Conservation (phyloP, 148 eudicot species). For the Rhododendron mucronatum region DNA sequence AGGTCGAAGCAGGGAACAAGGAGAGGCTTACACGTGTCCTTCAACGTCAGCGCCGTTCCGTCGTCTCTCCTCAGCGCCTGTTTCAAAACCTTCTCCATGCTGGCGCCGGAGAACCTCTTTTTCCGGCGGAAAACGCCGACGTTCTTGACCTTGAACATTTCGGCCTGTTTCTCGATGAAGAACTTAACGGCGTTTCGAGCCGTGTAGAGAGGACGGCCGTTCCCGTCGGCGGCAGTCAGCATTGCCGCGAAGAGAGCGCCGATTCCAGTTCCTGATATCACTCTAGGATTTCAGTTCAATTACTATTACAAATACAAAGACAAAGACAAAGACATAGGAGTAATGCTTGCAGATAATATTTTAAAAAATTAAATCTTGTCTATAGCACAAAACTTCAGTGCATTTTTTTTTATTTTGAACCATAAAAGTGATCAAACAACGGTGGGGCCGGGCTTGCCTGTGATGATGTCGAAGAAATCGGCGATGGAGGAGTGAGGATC, state of each 20-base stretch:
- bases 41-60: constrained; percentile 43
- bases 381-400: no score
- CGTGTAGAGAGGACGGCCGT: constrained; percentile 64
- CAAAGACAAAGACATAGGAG: no score
- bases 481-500: constrained; percentile 49
- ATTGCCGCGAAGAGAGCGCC: constrained; percentile 67
- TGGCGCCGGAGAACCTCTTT: constrained; percentile 41
- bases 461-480: constrained; percentile 69
- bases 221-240: constrained; percentile 46
- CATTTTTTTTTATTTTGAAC: no score
- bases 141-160: constrained; percentile 38
- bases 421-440: neutral
- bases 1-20: constrained; percentile 56
- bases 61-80: constrained; percentile 29
- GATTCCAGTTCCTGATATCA: constrained; percentile 38
- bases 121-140: constrained; percentile 38
- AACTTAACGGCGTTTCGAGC: constrained; percentile 52
- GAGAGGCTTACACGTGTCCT: constrained; percentile 66
- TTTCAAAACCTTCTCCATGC: constrained; percentile 46
- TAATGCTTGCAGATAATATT: no score
- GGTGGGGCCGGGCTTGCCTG: constrained; percentile 26
- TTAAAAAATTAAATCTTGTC: no score
- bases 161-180: constrained; percentile 25
- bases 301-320: no score
- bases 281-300: no score